Evolutionary conservation across 2,329 filamentous ascomycete genomes (phyloP).

Genomic region (Thielaviopsis musarum): DNA sequence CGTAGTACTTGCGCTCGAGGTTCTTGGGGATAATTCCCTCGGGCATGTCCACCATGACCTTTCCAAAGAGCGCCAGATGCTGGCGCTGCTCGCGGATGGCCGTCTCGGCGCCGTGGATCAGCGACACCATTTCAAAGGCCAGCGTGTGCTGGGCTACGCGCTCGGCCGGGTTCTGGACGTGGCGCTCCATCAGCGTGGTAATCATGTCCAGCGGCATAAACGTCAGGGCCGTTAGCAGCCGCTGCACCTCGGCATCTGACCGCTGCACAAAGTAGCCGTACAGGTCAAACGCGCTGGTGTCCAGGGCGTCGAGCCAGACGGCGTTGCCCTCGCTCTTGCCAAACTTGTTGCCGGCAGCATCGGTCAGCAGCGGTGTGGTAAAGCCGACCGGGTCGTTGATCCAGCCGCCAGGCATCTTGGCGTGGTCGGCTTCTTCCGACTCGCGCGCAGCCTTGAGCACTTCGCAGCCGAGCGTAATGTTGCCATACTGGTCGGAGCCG

Average conservation of each 20-base stretch:
- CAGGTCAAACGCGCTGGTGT: constrained; percentile 70
- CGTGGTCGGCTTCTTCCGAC: constrained; percentile 29
- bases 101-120: constrained; percentile 55
- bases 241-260: constrained; percentile 65
- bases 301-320: constrained; percentile 71
- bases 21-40: constrained; percentile 8
- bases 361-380: constrained; percentile 79
- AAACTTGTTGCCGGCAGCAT: constrained; percentile 73
- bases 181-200: constrained; percentile 45
- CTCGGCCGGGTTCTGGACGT: constrained; percentile 49
- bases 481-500: constrained; percentile 90
- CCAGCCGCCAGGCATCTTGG: constrained; percentile 24
- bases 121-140: constrained; percentile 62
- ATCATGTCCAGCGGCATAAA: constrained; percentile 66
- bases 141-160: constrained; percentile 69
- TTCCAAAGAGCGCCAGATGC: constrained; percentile 34
- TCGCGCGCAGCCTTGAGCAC: constrained; percentile 60
- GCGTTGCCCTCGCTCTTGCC: constrained; percentile 92
- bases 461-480: constrained; percentile 82
- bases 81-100: constrained; percentile 44
- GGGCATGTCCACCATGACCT: constrained; percentile 11
- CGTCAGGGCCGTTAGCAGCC: constrained; percentile 75
- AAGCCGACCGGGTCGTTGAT: constrained; percentile 58
- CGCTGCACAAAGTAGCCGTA: constrained; percentile 82
- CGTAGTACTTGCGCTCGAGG: constrained; percentile 9